Base-by-base conservation (phyloP, 345 rosid species). In the Mallotus nudiflorus region DNA sequence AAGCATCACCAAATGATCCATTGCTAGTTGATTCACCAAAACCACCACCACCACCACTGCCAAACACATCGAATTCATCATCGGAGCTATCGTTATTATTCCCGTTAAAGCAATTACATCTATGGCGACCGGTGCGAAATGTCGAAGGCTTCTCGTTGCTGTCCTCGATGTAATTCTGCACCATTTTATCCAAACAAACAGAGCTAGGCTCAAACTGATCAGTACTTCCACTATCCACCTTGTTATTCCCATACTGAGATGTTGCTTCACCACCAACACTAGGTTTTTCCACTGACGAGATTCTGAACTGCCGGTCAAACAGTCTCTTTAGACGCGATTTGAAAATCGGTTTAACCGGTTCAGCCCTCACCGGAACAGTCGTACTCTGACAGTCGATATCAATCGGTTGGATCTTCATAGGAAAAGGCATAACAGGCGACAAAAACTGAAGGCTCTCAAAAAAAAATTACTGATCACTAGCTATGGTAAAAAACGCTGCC, bases 141-240 rank as follows among this genome's bases (percentile, higher is more conserved):
- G 69, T 58, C 85, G 62, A 37, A 5, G 70, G 65, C 85, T 88
- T 92, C 83, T 95, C 98, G 83, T 83, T 85, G 75, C 77, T 82
- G 55, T 87, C 97, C 72, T 95, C 99, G 9, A 95, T 88, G 83
- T 87, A 95, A 69, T 81, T 92, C 78, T 83, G 97, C 18, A 95
- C 97, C 97, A 95, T 86, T 83, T 90, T 95, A 58, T 75, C 92
- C 74, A 95, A 77, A 67, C 97, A 90, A 67, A 90, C 78, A 7
- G 99, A 87, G 82, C 89, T 92, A 55, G 97, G 98, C 80, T 92
- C 99, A 55, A 95, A 89, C 78, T n/a, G n/a, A n/a, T 89, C 97
- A n/a, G 77, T 18, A 42, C 71, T 63, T 9, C 49, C 73, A 16
- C 31, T 69, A 20, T 67, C 80, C 9, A 25, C 73, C 28, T 61